phyloP scores from a whole-genome alignment of 2,329 filamentous ascomycete genomes.

The Teratosphaeria pseudoeucalypti region DNA sequence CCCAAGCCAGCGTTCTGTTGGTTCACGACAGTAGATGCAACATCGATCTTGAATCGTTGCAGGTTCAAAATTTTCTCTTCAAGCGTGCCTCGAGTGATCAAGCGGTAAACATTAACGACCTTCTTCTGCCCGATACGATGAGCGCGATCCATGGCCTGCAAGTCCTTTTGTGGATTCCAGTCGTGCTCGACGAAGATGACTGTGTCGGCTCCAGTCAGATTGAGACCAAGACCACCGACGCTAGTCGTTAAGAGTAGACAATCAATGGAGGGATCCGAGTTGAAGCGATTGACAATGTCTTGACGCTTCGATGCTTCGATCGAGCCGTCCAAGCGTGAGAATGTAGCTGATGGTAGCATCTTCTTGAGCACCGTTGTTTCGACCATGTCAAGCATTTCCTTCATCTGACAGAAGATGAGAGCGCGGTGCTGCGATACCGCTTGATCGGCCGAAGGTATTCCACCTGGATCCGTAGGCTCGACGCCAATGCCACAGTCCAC shows the following conservation, averaged over 20 bases:
- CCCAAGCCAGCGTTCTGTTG: slow-evolving; percentile 92
- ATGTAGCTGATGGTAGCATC: slow-evolving; percentile 86
- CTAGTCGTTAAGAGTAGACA: slow-evolving; percentile 87
- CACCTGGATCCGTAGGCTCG: slow-evolving; percentile 41
- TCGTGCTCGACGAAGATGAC: slow-evolving; percentile 99
- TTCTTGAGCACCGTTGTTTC: slow-evolving; percentile 85
- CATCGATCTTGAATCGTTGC: slow-evolving; percentile 98
- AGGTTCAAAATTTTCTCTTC: slow-evolving; percentile 96
- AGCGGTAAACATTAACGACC: slow-evolving; percentile 95
- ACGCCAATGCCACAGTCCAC: slow-evolving; percentile 96
- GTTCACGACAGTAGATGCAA: slow-evolving; percentile 95
- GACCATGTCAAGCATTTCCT: slow-evolving; percentile 99
- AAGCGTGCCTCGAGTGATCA: slow-evolving; percentile 89
- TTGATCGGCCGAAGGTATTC: slow-evolving; percentile 50
- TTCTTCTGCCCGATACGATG: slow-evolving; percentile 99
- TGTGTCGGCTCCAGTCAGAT: slow-evolving; percentile 91
- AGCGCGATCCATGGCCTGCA: slow-evolving; percentile 97
- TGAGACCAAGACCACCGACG: slow-evolving; percentile 87
- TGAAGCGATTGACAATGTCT: slow-evolving; percentile 98
- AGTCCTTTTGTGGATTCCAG: slow-evolving; percentile 98
- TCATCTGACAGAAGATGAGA: slow-evolving; percentile 98
- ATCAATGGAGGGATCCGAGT: slow-evolving; percentile 93
- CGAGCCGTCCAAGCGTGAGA: slow-evolving; percentile 82
- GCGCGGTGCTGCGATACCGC: slow-evolving; percentile 94
- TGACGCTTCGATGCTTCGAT: slow-evolving; percentile 91